Base-by-base conservation (phyloP, 2,329 filamentous ascomycete species). In the Colletotrichum orchidophilum region DNA sequence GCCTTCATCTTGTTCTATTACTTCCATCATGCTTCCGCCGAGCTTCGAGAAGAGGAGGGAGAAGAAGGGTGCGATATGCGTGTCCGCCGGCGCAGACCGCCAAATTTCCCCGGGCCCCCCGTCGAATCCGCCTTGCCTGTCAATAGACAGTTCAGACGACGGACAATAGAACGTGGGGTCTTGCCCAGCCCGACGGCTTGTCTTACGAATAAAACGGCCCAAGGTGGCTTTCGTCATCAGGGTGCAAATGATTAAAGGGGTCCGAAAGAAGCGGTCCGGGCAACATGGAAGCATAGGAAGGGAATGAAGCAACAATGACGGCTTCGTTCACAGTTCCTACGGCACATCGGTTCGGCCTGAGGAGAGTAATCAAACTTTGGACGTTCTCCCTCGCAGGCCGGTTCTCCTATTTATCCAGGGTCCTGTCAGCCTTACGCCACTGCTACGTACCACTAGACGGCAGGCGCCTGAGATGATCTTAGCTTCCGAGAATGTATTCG, bases 401-500 rank as follows among this genome's bases (percentile, higher is more conserved):
- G 63, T 53, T 50, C 68, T 63, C 35, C 42, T 53, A 29, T 55
- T 66, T 26, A 35, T 52, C 68, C 52, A 52, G 68, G 63, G 63
- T 62, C 52, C 42, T 26, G 21, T 71, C 68, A 71, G 64, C 68
- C 68, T 71, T 67, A 71, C 26, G 50, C 68, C 52, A 35, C 39
- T 71, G 58, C 68, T 71, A 46, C 39, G 18, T 71, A 59, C 58
- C 31, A 71, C 57, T 29, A 71, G 46, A 33, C n/a, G 57, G 29
- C 52, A 42, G 42, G 63, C 68, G 21, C 29, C 63, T 27, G 39
- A 71, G 63, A 68, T 63, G 52, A 68, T 59, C 57, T 58, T 59
- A 29, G 64, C 57, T 63, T 31, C 50, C 31, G 39, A 46, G 35
- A 13, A 49, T 46, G 42, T 50, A 66, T 58, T 54, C 68, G 63